Evolutionary conservation across 2,329 filamentous ascomycete species (phyloP).

Genomic region (Phaeosphaeriaceae sp.): DNA sequence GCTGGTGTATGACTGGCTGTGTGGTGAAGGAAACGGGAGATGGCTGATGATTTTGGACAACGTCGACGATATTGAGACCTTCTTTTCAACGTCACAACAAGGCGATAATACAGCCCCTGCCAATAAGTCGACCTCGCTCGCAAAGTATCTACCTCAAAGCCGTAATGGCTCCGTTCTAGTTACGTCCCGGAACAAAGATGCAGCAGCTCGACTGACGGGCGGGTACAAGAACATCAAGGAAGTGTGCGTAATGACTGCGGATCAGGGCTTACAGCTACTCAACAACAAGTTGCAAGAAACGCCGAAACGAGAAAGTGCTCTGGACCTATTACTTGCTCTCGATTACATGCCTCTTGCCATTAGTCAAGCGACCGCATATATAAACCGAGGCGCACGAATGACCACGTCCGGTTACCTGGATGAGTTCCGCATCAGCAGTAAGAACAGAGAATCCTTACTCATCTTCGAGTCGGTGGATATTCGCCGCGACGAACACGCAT

Average conservation of each 20-base stretch:
- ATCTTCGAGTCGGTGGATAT: slow-evolving; percentile 36
- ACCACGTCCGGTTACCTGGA: slow-evolving; percentile 46
- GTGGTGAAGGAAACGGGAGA: slow-evolving; percentile 13
- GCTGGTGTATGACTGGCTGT: slow-evolving; percentile 20
- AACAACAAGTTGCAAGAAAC: slow-evolving; percentile 21
- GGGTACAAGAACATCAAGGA: slow-evolving; percentile 18
- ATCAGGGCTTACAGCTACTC: slow-evolving; percentile 24
- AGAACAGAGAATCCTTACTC: slow-evolving; percentile 28
- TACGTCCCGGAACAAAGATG: slow-evolving; percentile 15
- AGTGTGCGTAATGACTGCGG: slow-evolving; percentile 26
- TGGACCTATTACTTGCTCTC: slow-evolving; percentile 11
- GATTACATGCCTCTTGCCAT: slow-evolving; percentile 42
- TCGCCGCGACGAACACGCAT: slow-evolving; percentile 41
- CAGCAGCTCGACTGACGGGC: slow-evolving; percentile 5
- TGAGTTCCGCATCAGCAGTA: slow-evolving; percentile 45
- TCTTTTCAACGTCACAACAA: not conserved
- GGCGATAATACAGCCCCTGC: not conserved
- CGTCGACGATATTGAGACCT: slow-evolving; percentile 12
- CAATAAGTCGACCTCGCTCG: not conserved
- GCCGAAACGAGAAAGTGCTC: slow-evolving; percentile 3
- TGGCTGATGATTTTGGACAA: slow-evolving; percentile 26
- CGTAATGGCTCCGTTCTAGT: slow-evolving; percentile 14
- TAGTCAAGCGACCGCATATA: slow-evolving; percentile 44
- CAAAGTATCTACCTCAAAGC: slow-evolving; percentile 13
- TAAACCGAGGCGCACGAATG: slow-evolving; percentile 21